phyloP scores from a whole-genome alignment of 2,329 filamentous ascomycete genomes.

The Daldinia sp. region DNA sequence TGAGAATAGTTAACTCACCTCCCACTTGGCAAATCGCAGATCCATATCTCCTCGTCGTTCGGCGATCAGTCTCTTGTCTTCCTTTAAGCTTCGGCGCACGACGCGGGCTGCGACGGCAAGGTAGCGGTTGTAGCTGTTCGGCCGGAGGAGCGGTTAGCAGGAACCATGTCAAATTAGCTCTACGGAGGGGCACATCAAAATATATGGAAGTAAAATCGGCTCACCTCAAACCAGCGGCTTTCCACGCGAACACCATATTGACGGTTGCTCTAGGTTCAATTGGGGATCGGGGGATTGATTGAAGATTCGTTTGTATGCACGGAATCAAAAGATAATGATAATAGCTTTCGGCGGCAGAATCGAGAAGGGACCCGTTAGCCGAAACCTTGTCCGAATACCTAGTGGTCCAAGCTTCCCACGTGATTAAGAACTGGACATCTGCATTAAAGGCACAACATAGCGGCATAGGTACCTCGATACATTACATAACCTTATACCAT shows the following conservation, averaged over 20 bases:
- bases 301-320: constrained; percentile 49
- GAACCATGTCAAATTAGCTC: constrained; percentile 28
- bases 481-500: not conserved
- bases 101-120: constrained; percentile 93
- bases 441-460: no score
- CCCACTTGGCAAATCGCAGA: constrained; percentile 92
- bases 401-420: constrained; percentile 34
- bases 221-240: constrained; percentile 96
- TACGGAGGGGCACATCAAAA: constrained; percentile 14
- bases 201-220: constrained; percentile 54
- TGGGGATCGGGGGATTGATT: constrained; percentile 47
- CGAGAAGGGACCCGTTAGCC: constrained; percentile 33
- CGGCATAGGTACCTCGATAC: no score
- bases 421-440: constrained; percentile 10
- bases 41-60: constrained; percentile 94
- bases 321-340: constrained; percentile 38
- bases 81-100: constrained; percentile 96
- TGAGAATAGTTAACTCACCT: constrained; percentile 72
- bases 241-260: constrained; percentile 98
- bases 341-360: constrained; percentile 31
- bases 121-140: constrained; percentile 97
- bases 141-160: constrained; percentile 52
- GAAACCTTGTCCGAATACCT: constrained; percentile 3
- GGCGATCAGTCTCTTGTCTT: constrained; percentile 86
- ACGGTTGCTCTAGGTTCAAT: constrained; percentile 55